A percentile compares a stretch with the other conserved stretches of the same genome.
Conservation (phyloP, 805 yeast genomes). For the Barnettozyma wickerhamii region DNA sequence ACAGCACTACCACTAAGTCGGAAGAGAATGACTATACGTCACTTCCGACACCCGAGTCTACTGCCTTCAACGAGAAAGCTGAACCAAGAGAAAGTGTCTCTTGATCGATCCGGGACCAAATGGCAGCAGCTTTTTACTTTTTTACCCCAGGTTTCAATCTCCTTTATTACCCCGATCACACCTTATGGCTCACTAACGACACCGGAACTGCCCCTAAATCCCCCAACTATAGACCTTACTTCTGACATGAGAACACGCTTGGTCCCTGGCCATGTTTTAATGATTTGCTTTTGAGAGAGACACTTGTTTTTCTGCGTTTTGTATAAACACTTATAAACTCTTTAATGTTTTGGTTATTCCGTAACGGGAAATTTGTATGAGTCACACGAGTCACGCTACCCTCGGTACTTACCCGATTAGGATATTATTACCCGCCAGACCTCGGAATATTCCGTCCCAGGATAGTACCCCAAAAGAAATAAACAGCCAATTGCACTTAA, state of each 20-base stretch:
- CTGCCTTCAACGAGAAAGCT: constrained; percentile 9
- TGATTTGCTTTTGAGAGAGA: background rate
- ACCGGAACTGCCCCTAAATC: too few relatives aligned
- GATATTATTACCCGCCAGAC: too few relatives aligned
- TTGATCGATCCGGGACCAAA: too few relatives aligned
- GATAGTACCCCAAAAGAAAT: background rate
- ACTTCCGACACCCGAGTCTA: constrained; percentile 26
- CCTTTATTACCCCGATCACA: background rate
- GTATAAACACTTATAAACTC: background rate
- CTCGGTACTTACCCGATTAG: background rate
- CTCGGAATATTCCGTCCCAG: too few relatives aligned
- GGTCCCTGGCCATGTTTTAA: background rate
- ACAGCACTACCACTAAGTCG: background rate
- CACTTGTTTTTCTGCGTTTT: too few relatives aligned
- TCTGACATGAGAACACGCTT: too few relatives aligned
- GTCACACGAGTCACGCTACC: background rate
- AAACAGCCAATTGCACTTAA: background rate
- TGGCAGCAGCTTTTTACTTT: too few relatives aligned
- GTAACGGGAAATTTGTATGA: background rate
- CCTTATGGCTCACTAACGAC: too few relatives aligned
- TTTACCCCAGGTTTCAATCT: background rate
- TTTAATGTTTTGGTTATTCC: background rate
- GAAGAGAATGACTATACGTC: constrained; percentile 14
- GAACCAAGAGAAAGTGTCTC: background rate
- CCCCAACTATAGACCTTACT: too few relatives aligned